Base-by-base conservation (phyloP, 164 flowering plant species). In the Dillenia turbinata region DNA sequence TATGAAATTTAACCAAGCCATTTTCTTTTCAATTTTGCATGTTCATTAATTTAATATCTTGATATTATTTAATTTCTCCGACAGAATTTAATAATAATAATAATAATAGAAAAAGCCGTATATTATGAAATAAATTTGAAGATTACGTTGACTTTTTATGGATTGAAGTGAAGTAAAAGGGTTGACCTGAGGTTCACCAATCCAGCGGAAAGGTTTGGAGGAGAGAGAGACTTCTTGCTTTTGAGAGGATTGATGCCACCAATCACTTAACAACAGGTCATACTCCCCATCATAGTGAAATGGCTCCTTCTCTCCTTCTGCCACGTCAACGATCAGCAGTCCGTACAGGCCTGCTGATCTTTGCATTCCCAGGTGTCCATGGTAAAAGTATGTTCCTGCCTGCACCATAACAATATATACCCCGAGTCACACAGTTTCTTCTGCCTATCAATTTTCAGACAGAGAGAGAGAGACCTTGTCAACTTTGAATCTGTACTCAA, bases 301-400 rank as follows among this genome's bases (percentile, higher is more conserved):
- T 2, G 92, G 89, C 66, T 89, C 96, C 47, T 69, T 76, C 61
- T 85, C 60, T 10, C 90, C 93, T 12, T 86, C 78, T 10, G 75
- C 86, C 14, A 83, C 79, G 26, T 86, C 93, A 0, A 94, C 96
- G 9, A 86, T 85, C 49, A 94, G 66, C 0, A 92, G 85, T 0
- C 97, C 98, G 44, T 94, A 91, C 57, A 93, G 43, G 2, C 98
- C 97, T 1, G 91, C 97, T 24, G 94, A 82, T 71, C 97, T 80
- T 71, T 93, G 97, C 97, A 93, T 85, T 47, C 98, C 96, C 44
- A 74, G 83, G 69, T 93, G 98, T 40, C 90, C 98, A 69, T 93
- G 98, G 73, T 93, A 93, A 63, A 93, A 89, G 63, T 81, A 85
- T 63, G 98, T 89, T 26, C 98, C 96, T 4, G 89, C 77, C 98